phyloP scores from a whole-genome alignment of 495 filamentous ascomycete genomes.

The Lasiosphaeria hispida region DNA sequence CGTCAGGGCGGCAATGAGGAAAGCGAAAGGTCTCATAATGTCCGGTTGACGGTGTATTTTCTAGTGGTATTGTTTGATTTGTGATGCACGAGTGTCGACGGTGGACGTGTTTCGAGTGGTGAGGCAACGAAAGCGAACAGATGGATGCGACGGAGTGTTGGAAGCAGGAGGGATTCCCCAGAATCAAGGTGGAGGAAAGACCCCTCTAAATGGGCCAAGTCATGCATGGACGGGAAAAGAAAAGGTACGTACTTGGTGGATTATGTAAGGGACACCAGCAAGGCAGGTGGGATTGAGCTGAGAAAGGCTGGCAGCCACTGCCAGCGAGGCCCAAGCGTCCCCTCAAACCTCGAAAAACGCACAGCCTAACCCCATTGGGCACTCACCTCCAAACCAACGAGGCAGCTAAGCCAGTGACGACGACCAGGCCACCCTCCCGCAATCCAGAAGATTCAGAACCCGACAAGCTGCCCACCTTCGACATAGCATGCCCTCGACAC shows the following conservation, averaged over 20 bases:
- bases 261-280: constrained; percentile 13
- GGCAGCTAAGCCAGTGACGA: constrained; percentile 38
- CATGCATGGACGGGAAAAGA: not conserved
- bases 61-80: not conserved
- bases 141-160: constrained; percentile 3
- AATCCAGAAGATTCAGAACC: not conserved
- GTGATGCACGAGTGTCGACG: not conserved
- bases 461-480: constrained; percentile 9
- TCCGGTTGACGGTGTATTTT: constrained; percentile 1
- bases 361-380: constrained; percentile 23
- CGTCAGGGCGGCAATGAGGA: constrained; percentile 56
- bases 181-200: constrained; percentile 11
- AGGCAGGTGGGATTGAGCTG: not conserved
- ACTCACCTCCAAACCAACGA: constrained; percentile 28
- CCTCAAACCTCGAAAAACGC: constrained; percentile 12
- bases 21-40: constrained; percentile 59
- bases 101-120: not conserved
- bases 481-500: constrained; percentile 16
- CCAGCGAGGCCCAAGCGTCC: constrained; percentile 5
- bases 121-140: not conserved
- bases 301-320: not conserved
- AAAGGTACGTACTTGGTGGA: not conserved
- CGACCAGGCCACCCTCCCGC: constrained; percentile 16
- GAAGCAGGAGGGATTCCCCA: constrained; percentile 13
- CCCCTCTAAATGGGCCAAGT: constrained; percentile 6